Conservation (phyloP, 352 stramenopile genomes). For the Phytopythium ostracodes region DNA sequence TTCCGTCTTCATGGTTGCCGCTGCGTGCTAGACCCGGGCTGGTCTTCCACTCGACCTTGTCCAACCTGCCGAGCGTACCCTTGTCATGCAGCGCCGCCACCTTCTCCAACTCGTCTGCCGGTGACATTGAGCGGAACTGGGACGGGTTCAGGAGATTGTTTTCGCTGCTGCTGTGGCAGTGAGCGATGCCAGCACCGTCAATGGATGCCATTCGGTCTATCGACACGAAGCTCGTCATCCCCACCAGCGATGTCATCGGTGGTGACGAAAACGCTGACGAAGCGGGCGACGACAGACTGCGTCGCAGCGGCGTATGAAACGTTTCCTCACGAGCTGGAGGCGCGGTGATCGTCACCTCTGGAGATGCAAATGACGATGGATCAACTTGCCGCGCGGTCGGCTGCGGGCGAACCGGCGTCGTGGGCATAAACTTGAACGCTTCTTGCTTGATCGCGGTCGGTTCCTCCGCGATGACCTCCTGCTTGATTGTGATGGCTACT, state of each 20-base stretch:
- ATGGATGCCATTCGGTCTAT: constrained; percentile 18
- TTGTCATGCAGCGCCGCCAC: constrained; percentile 42
- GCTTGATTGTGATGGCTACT: constrained; percentile 10
- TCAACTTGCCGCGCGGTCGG: not conserved
- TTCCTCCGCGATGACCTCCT: constrained; percentile 17
- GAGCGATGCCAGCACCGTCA: not conserved
- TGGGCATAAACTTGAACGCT: not conserved
- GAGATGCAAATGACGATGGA: not conserved
- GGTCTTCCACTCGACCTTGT: constrained; percentile 59
- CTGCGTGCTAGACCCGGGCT: not conserved
- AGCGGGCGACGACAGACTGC: constrained; percentile 19
- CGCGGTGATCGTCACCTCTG: not conserved
- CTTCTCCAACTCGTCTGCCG: constrained; percentile 61
- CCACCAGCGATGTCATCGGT: not conserved
- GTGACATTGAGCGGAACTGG: constrained; percentile 26
- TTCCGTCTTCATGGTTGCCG: not conserved
- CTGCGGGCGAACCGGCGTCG: constrained; percentile 3
- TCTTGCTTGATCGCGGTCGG: not conserved
- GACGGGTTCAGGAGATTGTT: not conserved
- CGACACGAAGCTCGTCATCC: constrained; percentile 26
- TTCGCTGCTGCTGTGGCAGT: not conserved
- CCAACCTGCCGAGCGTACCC: constrained; percentile 48
- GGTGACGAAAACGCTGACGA: constrained; percentile 3
- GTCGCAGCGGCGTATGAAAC: constrained; percentile 43
- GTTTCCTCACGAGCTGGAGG: constrained; percentile 5